Percentiles rank a stretch among this genome's conserved stretches.
phyloP scores from a whole-genome alignment of 176 grass and related monocot species.

The Oryza meyeriana region DNA sequence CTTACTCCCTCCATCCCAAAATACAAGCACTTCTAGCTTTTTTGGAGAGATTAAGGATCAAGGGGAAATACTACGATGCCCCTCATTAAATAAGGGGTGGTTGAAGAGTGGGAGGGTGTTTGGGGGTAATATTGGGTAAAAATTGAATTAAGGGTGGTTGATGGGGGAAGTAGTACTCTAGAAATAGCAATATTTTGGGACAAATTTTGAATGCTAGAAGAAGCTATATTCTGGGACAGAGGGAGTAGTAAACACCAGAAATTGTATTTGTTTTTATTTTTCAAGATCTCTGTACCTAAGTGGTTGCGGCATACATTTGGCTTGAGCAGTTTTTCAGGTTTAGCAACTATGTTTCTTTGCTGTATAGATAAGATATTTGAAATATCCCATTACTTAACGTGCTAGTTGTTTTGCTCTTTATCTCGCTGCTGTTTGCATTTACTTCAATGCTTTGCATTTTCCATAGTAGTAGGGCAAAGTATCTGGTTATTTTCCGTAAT shows the following conservation, averaged over 20 bases:
- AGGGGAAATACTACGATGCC: too few relatives aligned
- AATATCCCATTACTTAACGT: constrained; percentile 9
- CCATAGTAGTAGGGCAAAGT: background rate
- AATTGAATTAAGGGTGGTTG: too few relatives aligned
- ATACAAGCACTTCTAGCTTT: too few relatives aligned
- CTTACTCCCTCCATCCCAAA: background rate
- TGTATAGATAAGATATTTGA: background rate
- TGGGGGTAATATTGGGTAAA: too few relatives aligned
- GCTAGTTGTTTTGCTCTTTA: constrained; percentile 12
- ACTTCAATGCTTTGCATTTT: background rate
- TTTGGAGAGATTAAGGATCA: too few relatives aligned
- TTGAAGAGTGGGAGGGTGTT: too few relatives aligned
- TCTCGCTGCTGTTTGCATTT: background rate
- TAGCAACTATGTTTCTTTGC: background rate
- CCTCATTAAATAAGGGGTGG: too few relatives aligned
- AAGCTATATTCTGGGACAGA: too few relatives aligned
- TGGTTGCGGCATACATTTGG: background rate
- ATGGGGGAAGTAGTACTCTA: too few relatives aligned
- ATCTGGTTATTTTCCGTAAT: background rate
- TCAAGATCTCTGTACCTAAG: background rate
- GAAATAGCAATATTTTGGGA: too few relatives aligned
- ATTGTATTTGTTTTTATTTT: constrained; percentile 14
- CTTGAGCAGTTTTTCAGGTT: constrained; percentile 8
- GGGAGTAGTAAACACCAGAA: background rate
- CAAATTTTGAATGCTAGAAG: too few relatives aligned